Evolutionary conservation across 2,329 filamentous ascomycete genomes (phyloP).

Genomic region (Keithomyces neogunnii): DNA sequence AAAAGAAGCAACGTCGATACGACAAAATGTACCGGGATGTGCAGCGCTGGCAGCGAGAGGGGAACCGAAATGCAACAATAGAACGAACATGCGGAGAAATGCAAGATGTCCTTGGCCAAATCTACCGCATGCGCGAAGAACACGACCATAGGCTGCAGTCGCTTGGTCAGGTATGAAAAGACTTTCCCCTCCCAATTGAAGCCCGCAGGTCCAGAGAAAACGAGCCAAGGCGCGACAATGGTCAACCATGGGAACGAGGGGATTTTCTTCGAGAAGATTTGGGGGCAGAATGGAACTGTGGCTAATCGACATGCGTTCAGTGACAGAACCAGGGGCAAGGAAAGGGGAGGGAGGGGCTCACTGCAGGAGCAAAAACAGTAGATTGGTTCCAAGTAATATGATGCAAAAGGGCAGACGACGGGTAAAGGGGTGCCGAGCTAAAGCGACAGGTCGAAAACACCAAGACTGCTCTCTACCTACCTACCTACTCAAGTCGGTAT

Average conservation of each 20-base stretch:
- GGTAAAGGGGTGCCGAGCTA: not conserved
- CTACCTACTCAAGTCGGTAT: too few species aligned
- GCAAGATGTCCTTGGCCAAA: constrained; percentile 52
- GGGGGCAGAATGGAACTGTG: constrained; percentile 10
- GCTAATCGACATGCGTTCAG: constrained; percentile 11
- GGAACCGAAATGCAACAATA: constrained; percentile 65
- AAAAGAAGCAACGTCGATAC: constrained; percentile 71
- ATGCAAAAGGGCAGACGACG: not conserved
- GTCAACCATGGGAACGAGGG: not conserved
- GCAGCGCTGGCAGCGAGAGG: constrained; percentile 67
- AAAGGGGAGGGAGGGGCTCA: constrained; percentile 9
- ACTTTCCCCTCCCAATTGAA: not conserved
- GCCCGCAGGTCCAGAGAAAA: constrained; percentile 5
- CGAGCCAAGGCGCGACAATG: not conserved
- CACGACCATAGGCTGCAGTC: constrained; percentile 26
- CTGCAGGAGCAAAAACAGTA: constrained; percentile 1
- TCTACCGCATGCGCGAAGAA: constrained; percentile 36
- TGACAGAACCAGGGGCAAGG: constrained; percentile 3
- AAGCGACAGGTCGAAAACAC: not conserved
- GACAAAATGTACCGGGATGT: constrained; percentile 68
- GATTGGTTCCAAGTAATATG: not conserved
- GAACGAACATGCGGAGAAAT: constrained; percentile 64
- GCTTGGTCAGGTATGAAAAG: constrained; percentile 22
- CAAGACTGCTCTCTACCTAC: not conserved
- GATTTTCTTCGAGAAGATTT: constrained; percentile 6